A percentile compares a stretch with the other conserved stretches of the same genome.
Evolutionary conservation across 306 rosid genomes (phyloP).

Genomic region (Quercus suber): DNA sequence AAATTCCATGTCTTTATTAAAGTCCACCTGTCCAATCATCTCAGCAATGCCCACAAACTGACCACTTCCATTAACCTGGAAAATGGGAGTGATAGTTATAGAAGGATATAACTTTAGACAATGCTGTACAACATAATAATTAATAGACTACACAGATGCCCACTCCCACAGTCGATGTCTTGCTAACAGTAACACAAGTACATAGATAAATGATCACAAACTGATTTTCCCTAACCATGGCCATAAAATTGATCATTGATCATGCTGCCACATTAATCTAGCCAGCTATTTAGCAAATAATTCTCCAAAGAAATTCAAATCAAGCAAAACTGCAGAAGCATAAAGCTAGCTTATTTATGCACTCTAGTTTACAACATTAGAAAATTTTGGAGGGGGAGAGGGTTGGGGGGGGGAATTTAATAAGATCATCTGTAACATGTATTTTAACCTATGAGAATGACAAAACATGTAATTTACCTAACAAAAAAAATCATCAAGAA

Average conservation of each 20-base stretch:
- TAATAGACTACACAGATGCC: background rate
- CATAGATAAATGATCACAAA: slow-evolving; percentile 15
- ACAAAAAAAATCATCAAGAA: background rate
- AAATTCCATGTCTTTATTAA: slow-evolving; percentile 67
- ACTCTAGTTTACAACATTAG: background rate
- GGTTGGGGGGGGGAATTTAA: no score
- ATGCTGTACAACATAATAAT: background rate
- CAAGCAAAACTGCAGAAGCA: background rate
- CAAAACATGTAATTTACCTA: background rate
- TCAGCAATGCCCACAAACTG: slow-evolving; percentile 90
- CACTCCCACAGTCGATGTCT: slow-evolving; percentile 5
- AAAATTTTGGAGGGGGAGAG: background rate
- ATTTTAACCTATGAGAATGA: background rate
- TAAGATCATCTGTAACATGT: background rate
- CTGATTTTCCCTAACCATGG: no score
- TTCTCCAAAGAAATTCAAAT: background rate
- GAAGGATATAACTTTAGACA: background rate
- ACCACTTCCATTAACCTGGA: slow-evolving; percentile 78
- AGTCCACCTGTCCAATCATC: slow-evolving; percentile 79
- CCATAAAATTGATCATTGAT: no score
- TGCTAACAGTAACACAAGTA: background rate
- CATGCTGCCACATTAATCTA: background rate
- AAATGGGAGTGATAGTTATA: background rate
- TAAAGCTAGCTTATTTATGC: background rate
- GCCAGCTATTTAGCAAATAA: background rate